Conservation (phyloP, 2,329 filamentous ascomycete species). For the Arthrinium phaeospermum region DNA sequence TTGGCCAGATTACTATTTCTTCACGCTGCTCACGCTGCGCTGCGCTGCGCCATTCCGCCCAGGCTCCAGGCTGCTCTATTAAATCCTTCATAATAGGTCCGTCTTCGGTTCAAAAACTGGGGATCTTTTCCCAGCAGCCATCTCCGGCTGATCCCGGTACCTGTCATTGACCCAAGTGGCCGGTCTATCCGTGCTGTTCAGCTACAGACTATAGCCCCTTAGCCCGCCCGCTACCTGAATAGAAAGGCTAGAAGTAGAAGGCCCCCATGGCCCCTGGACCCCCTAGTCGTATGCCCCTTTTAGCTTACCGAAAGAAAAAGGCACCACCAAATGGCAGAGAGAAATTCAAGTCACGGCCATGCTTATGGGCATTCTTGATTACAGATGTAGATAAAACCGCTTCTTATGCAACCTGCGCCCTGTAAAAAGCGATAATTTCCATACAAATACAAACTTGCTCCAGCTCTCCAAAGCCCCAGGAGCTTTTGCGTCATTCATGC, state of each 20-base stretch:
- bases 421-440: constrained; percentile 12
- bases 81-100: not conserved
- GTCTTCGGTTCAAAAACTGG: not conserved
- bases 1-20: not conserved
- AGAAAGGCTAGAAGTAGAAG: not conserved
- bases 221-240: constrained; percentile 7
- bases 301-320: not conserved
- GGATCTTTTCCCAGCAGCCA: not conserved
- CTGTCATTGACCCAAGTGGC: constrained; percentile 3
- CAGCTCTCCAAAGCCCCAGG: not conserved
- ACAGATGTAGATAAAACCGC: not conserved
- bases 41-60: not conserved
- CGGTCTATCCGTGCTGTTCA: constrained; percentile 10
- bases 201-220: not conserved
- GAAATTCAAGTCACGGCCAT: not conserved
- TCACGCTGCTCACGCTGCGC: not conserved
- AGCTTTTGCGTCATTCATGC: constrained; percentile 11
- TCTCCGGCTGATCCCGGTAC: constrained; percentile 10
- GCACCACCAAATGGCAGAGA: not conserved
- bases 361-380: not conserved
- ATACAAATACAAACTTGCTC: constrained; percentile 13
- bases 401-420: constrained; percentile 19
- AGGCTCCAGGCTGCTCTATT: not conserved
- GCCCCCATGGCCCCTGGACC: not conserved
- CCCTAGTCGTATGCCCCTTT: not conserved